Evolutionary conservation across 2,329 filamentous ascomycete genomes (phyloP).

Genomic region (Colletotrichum somersetense): DNA sequence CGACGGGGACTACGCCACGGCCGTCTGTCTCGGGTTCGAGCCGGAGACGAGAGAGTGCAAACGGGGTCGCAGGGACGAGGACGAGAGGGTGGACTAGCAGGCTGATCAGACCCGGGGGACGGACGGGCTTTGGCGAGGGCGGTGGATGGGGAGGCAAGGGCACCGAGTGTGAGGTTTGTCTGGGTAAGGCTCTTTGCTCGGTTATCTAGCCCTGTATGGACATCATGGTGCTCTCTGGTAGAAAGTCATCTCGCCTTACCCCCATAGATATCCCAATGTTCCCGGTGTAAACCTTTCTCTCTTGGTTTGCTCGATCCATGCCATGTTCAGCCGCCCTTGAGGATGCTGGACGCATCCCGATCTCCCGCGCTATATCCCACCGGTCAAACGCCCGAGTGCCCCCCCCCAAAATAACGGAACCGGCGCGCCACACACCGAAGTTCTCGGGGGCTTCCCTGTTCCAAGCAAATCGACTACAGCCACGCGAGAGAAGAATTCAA

Average conservation of each 20-base stretch:
- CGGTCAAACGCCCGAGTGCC: not conserved
- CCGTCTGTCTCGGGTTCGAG: slow-evolving; percentile 70
- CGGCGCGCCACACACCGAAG: not conserved
- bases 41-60: slow-evolving; percentile 2
- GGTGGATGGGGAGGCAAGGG: not conserved
- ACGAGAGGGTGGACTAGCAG: not conserved
- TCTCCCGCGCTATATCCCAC: not conserved
- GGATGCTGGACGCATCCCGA: not conserved
- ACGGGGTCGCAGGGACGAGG: not conserved
- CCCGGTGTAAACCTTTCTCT: not conserved
- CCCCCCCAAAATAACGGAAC: not conserved
- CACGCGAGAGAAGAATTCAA: not conserved
- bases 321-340: not conserved
- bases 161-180: not conserved
- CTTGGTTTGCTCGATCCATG: not conserved
- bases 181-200: not conserved
- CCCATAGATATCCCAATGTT: not conserved
- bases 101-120: not conserved
- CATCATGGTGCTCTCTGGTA: not conserved
- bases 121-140: not conserved
- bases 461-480: not conserved
- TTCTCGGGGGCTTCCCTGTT: not conserved
- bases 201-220: not conserved
- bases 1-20: slow-evolving; percentile 84
- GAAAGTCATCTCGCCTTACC: not conserved